Conservation (phyloP, 352 stramenopile genomes). For the Phytopythium ostracodes region DNA sequence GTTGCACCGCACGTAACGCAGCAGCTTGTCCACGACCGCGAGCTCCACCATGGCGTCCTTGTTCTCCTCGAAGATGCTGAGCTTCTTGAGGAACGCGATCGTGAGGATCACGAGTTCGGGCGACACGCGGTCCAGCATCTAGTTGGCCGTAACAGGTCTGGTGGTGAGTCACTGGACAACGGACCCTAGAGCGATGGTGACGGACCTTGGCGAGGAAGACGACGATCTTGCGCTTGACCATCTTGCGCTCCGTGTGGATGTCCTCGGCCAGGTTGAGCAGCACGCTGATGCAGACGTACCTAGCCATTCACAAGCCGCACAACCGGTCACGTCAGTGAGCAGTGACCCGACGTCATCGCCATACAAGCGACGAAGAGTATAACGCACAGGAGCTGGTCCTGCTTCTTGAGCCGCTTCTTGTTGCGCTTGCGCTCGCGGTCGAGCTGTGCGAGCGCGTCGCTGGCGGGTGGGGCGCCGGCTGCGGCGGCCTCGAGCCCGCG, state of each 20-base stretch:
- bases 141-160: not conserved
- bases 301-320: slow-evolving; percentile 8
- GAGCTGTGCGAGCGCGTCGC: slow-evolving; percentile 48
- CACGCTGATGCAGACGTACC: slow-evolving; percentile 89
- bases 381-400: slow-evolving; percentile 90
- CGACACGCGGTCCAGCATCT: slow-evolving; percentile 86
- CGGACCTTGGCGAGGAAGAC: slow-evolving; percentile 70
- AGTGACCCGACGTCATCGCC: not conserved
- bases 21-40: slow-evolving; percentile 67
- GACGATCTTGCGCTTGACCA: slow-evolving; percentile 93
- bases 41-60: slow-evolving; percentile 90
- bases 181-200: not conserved
- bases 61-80: slow-evolving; percentile 95
- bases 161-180: slow-evolving; percentile 9
- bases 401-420: slow-evolving; percentile 88
- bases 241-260: slow-evolving; percentile 92
- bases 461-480: slow-evolving; percentile 4
- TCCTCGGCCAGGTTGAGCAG: slow-evolving; percentile 95
- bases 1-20: slow-evolving; percentile 76
- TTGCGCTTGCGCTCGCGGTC: slow-evolving; percentile 83
- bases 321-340: slow-evolving; percentile 1
- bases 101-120: slow-evolving; percentile 88
- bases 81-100: slow-evolving; percentile 92
- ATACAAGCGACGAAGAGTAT: not conserved
- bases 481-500: slow-evolving; percentile 36